Conservation (phyloP, 176 grass and related monocot species). For the Phyllostachys edulis region DNA sequence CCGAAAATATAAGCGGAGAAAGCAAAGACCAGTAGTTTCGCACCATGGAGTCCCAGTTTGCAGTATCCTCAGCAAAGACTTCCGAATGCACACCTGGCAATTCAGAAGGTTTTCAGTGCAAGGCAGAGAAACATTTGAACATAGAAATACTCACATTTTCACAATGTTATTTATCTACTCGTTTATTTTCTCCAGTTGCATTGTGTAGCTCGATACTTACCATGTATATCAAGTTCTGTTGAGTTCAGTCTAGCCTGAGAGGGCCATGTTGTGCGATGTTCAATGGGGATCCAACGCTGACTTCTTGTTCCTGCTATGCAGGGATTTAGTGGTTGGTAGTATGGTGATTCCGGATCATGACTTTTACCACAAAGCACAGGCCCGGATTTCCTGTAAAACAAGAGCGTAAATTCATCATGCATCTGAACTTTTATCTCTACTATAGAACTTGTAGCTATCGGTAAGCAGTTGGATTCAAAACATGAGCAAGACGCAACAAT, state of each 20-base stretch:
- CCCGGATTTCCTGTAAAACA: slow-evolving; percentile 70
- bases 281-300: slow-evolving; percentile 83
- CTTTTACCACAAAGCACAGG: slow-evolving; percentile 68
- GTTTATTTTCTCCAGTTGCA: neutral
- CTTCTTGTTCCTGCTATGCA: slow-evolving; percentile 95
- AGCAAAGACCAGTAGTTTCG: slow-evolving; percentile 95
- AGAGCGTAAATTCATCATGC: neutral
- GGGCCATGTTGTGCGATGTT: slow-evolving; percentile 76
- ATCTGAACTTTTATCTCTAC: slow-evolving; percentile 7
- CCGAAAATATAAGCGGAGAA: slow-evolving; percentile 96
- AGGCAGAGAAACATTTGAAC: slow-evolving; percentile 21
- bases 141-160: slow-evolving; percentile 14
- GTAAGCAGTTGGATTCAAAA: slow-evolving; percentile 1
- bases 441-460: neutral
- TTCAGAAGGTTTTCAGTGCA: slow-evolving; percentile 11
- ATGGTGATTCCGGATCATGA: slow-evolving; percentile 83
- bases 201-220: slow-evolving; percentile 47
- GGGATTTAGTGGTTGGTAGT: slow-evolving; percentile 81
- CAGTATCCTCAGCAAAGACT: slow-evolving; percentile 71
- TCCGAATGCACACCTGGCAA: slow-evolving; percentile 67
- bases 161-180: neutral
- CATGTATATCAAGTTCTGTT: slow-evolving; percentile 83
- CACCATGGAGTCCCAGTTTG: slow-evolving; percentile 75
- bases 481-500: neutral
- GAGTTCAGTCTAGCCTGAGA: slow-evolving; percentile 68